A percentile compares a stretch with the other conserved stretches of the same genome.
phyloP scores from a whole-genome alignment of 2,329 filamentous ascomycete species.

The Colletotrichum viniferum region DNA sequence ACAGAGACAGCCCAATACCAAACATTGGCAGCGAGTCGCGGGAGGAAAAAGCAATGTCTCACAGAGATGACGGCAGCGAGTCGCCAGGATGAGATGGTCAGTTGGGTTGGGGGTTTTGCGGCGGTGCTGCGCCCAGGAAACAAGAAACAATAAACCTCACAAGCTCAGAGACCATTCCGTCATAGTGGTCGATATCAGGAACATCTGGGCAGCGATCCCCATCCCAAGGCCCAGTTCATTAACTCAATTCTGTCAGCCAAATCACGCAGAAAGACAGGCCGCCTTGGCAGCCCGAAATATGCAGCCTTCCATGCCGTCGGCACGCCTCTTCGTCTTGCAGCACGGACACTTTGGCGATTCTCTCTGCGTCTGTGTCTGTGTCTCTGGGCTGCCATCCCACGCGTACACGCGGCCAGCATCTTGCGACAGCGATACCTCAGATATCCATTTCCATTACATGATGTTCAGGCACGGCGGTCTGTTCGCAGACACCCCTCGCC shows the following conservation, averaged over 20 bases:
- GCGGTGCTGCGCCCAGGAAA: not conserved
- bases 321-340: not conserved
- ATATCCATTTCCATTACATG: not conserved
- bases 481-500: not conserved
- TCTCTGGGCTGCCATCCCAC: not conserved
- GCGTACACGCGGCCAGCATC: not conserved
- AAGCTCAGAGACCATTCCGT: not conserved
- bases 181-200: not conserved
- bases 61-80: not conserved
- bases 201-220: conserved; percentile 10
- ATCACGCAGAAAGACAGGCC: not conserved
- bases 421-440: not conserved
- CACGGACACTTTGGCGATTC: not conserved
- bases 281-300: not conserved
- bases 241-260: not conserved
- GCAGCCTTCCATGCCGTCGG: not conserved
- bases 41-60: not conserved
- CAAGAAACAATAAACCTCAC: not conserved
- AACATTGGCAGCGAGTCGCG: not conserved
- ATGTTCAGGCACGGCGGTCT: not conserved
- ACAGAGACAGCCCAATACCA: not conserved
- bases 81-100: not conserved
- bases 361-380: not conserved
- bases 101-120: not conserved
- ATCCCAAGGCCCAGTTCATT: not conserved